These are phyloP conservation scores for Yamadazyma siamensis DNA, from an alignment of 1,139 yeast genomes.

Conservation along the genomic window DNA sequence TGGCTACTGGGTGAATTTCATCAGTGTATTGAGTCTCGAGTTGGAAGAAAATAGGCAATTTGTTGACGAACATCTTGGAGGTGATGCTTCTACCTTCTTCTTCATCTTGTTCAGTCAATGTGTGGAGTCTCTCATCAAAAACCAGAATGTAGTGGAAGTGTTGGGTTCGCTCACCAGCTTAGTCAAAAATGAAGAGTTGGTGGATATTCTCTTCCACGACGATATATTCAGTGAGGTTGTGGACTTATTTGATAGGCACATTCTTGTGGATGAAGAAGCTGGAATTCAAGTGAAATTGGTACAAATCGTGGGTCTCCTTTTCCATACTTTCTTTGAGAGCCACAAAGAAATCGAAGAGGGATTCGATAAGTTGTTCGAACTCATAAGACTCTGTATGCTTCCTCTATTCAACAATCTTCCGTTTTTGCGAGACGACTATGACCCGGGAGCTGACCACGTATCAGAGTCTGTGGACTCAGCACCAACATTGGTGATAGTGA, in stretches of 20 bases:
- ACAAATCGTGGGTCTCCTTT: constrained; percentile 53
- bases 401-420: constrained; percentile 63
- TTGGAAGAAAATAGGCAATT: constrained; percentile 49
- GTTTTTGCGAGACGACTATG: constrained; percentile 49
- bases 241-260: constrained; percentile 71
- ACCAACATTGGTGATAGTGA: constrained; percentile 39
- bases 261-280: constrained; percentile 54
- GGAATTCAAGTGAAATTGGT: constrained; percentile 53
- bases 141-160: constrained; percentile 39
- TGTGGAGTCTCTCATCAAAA: constrained; percentile 64
- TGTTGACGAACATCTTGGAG: constrained; percentile 45
- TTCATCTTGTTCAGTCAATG: constrained; percentile 84
- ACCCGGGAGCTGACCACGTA: constrained; percentile 31
- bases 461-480: constrained; percentile 33
- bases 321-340: constrained; percentile 23
- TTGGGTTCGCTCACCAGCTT: constrained; percentile 55
- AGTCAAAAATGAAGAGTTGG: constrained; percentile 55
- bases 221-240: constrained; percentile 72
- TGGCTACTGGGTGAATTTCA: constrained; percentile 74
- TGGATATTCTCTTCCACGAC: constrained; percentile 61
- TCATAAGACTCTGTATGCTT: constrained; percentile 67
- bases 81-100: constrained; percentile 70
- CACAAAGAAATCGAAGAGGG: constrained; percentile 44
- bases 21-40: constrained; percentile 71
- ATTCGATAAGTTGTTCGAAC: constrained; percentile 78